phyloP scores from a whole-genome alignment of 176 grass and related monocot species.

The Tillandsia fasciculata region DNA sequence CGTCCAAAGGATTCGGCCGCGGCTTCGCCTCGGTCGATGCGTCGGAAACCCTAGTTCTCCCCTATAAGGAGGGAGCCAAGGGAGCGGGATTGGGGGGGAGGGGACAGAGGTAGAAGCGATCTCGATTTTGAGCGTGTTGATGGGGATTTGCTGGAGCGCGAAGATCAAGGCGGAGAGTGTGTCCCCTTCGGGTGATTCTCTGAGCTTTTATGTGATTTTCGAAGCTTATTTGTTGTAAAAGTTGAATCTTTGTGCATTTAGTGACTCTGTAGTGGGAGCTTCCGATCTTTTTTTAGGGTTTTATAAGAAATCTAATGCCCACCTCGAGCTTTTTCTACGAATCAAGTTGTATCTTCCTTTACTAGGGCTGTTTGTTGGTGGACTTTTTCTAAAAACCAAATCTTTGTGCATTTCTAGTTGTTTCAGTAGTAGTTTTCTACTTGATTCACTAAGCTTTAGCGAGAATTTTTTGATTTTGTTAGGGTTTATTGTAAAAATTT shows the following conservation, averaged over 20 bases:
- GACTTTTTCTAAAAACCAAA: not conserved
- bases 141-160: conserved; percentile 76
- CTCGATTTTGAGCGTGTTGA: conserved; percentile 9
- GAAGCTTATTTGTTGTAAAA: not conserved
- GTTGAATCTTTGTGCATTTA: too few species aligned
- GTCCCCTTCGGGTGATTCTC: conserved; percentile 42
- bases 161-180: conserved; percentile 64
- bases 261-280: too few species aligned
- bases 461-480: not conserved
- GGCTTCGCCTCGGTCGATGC: not conserved
- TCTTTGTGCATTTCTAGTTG: not conserved
- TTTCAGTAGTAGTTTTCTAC: not conserved
- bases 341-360: too few species aligned
- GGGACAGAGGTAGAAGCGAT: not conserved
- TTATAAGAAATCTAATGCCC: too few species aligned
- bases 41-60: not conserved
- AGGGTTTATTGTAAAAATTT: not conserved
- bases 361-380: too few species aligned
- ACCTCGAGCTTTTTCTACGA: too few species aligned
- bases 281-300: too few species aligned
- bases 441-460: not conserved
- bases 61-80: not conserved
- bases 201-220: not conserved
- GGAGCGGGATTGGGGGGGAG: too few species aligned
- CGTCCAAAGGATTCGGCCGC: not conserved